Percentiles rank a stretch among this genome's conserved stretches.
Evolutionary conservation across 2,329 filamentous ascomycete genomes (phyloP).

Genomic region (Ophiostoma sp.): DNA sequence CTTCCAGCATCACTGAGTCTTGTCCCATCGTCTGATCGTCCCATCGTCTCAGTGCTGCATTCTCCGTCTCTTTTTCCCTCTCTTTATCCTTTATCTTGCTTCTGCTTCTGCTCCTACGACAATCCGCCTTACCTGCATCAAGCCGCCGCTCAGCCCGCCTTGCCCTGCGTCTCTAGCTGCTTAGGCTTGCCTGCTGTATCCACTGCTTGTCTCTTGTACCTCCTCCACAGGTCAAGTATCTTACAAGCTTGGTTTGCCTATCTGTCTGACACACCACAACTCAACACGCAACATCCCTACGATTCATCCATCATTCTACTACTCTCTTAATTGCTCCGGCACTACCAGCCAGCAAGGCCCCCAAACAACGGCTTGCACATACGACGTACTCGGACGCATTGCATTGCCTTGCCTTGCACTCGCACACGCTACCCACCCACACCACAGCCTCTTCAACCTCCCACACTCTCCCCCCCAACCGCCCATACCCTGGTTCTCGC

Average conservation of each 20-base stretch:
- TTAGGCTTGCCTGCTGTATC: slow-evolving; percentile 3
- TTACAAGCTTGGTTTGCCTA: slow-evolving; percentile 8
- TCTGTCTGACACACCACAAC: slow-evolving; percentile 22
- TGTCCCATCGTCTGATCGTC: not conserved
- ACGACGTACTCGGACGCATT: slow-evolving; percentile 9
- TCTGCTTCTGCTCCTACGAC: not conserved
- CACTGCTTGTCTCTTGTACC: slow-evolving; percentile 1
- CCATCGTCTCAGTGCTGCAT: not conserved
- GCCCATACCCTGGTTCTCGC: slow-evolving; percentile 18
- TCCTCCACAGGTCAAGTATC: slow-evolving; percentile 13
- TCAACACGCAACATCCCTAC: slow-evolving; percentile 15
- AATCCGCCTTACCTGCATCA: slow-evolving; percentile 21
- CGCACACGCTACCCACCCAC: slow-evolving; percentile 3
- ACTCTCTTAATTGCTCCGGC: too few species aligned
- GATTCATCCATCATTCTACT: slow-evolving; percentile 17
- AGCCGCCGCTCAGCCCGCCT: slow-evolving; percentile 19
- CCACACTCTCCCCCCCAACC: slow-evolving; percentile 1
- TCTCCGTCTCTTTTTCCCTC: not conserved
- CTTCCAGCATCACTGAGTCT: not conserved
- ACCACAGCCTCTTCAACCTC: slow-evolving; percentile 12
- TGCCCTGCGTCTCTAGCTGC: slow-evolving; percentile 15
- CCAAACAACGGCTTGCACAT: slow-evolving; percentile 19
- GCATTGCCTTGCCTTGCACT: not conserved
- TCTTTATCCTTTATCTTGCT: slow-evolving; percentile 15
- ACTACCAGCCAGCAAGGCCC: slow-evolving; percentile 13